Conservation (phyloP, 768 basidiomycete genomes). For the Mycena vulgaris region DNA sequence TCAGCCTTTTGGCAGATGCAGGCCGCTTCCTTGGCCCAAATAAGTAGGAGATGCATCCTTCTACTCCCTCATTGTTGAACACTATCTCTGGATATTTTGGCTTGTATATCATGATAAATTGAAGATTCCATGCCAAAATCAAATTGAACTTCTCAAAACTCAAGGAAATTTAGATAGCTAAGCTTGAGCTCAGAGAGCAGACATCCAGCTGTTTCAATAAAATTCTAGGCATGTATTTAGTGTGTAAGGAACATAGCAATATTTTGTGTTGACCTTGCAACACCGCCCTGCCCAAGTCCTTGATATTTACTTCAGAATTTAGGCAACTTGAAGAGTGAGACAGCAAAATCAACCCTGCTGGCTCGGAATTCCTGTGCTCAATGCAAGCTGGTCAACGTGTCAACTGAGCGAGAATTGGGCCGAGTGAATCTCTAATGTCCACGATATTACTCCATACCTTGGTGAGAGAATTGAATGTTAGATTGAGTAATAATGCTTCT, state of each 20-base stretch:
- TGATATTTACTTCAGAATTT: not conserved
- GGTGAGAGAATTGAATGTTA: not conserved
- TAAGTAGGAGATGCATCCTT: no score
- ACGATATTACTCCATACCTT: slow-evolving; percentile 2
- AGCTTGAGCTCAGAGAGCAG: slow-evolving; percentile 12
- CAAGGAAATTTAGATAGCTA: no score
- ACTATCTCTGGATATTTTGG: no score
- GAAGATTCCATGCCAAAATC: no score
- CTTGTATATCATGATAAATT: no score
- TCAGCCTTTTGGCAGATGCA: no score
- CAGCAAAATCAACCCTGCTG: slow-evolving; percentile 1
- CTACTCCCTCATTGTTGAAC: no score
- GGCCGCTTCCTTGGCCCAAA: no score
- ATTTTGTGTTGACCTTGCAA: slow-evolving; percentile 3
- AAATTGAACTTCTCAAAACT: no score
- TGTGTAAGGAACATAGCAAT: not conserved
- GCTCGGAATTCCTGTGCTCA: no score
- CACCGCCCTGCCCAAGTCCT: slow-evolving; percentile 9
- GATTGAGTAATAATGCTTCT: slow-evolving; percentile 1
- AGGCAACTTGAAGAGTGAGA: slow-evolving; percentile 10
- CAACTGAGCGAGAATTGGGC: not conserved
- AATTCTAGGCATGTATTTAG: slow-evolving; percentile 1
- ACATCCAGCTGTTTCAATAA: not conserved
- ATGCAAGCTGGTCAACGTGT: no score
- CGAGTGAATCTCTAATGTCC: slow-evolving; percentile 9